Percentiles rank a stretch among this genome's conserved stretches.
These are phyloP conservation scores for Musa schizocarpa DNA, from an alignment of 176 grass and related monocot species.

Conservation along the genomic window DNA sequence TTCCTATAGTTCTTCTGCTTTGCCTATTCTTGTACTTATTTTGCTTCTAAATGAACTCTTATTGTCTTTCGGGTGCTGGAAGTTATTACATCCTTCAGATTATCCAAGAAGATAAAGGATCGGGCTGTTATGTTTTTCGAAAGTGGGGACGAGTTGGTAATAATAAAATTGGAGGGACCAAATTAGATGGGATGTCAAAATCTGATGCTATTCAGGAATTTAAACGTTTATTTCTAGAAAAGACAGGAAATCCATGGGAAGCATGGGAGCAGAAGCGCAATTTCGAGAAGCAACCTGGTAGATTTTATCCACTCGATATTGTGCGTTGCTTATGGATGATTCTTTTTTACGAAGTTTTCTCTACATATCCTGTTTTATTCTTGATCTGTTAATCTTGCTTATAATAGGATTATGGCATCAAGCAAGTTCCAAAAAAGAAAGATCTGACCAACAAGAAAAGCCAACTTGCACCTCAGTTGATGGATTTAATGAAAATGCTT, in stretches of 20 bases:
- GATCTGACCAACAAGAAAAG: conserved; percentile 53
- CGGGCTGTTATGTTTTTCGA: conserved; percentile 73
- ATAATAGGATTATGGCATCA: conserved; percentile 85
- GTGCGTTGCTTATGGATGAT: conserved; percentile 25
- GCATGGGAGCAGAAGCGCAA: conserved; percentile 75
- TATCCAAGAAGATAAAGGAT: conserved; percentile 82
- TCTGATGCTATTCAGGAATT: conserved; percentile 72
- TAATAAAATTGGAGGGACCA: conserved; percentile 74
- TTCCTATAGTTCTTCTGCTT: conserved; percentile 5
- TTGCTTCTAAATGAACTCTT: conserved; percentile 12
- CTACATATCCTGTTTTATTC: background rate
- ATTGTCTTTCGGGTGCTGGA: conserved; percentile 16
- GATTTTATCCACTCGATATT: conserved; percentile 88
- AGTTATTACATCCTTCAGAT: conserved; percentile 95
- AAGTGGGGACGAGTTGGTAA: conserved; percentile 93
- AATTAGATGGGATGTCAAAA: conserved; percentile 83
- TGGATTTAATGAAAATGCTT: conserved; percentile 84
- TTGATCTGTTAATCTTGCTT: background rate
- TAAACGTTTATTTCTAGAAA: conserved; percentile 93
- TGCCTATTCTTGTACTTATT: background rate
- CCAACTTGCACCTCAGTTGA: conserved; percentile 70
- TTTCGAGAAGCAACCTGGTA: conserved; percentile 72
- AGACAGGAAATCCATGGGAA: conserved; percentile 92
- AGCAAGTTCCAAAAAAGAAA: conserved; percentile 48
- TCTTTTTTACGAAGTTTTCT: background rate